phyloP scores from a whole-genome alignment of 73 alveolate genomes.

The Paraurostyla sp. region DNA sequence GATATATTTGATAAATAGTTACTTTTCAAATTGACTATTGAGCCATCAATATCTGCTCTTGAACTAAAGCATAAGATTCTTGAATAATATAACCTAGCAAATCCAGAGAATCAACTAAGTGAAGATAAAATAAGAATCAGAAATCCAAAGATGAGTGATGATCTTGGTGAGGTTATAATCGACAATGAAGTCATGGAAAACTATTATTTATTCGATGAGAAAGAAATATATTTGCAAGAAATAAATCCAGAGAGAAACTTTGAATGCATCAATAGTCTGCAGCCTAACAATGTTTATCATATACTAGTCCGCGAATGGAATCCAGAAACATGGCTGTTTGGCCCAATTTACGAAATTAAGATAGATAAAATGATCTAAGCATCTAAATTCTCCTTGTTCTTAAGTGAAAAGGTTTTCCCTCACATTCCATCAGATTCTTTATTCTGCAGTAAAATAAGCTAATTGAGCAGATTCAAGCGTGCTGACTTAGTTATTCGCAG shows the following conservation, averaged over 20 bases:
- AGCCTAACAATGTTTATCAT: constrained; percentile 36
- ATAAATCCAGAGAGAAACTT: constrained; percentile 46
- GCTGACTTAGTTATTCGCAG: constrained; percentile 61
- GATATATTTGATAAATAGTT: constrained; percentile 1
- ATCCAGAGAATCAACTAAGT: constrained; percentile 12
- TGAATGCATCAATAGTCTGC: not conserved
- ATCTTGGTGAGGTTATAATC: constrained; percentile 31
- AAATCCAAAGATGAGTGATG: constrained; percentile 39
- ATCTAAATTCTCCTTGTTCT: constrained; percentile 9
- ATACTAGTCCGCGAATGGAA: constrained; percentile 70
- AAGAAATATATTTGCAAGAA: constrained; percentile 33
- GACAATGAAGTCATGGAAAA: constrained; percentile 48
- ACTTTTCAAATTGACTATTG: constrained; percentile 42
- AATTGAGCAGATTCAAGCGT: constrained; percentile 49
- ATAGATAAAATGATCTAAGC: constrained; percentile 45
- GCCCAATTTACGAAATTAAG: constrained; percentile 37
- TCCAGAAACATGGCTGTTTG: constrained; percentile 62
- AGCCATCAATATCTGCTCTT: constrained; percentile 11
- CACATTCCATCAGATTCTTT: constrained; percentile 36
- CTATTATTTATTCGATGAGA: constrained; percentile 56
- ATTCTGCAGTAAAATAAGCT: constrained; percentile 54
- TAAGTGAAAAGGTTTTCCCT: constrained; percentile 49
- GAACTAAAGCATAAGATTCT: constrained; percentile 33
- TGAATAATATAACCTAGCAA: not conserved
- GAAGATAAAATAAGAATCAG: constrained; percentile 48